phyloP scores from a whole-genome alignment of 2,329 filamentous ascomycete species.

The Salinomyces thailandicus region DNA sequence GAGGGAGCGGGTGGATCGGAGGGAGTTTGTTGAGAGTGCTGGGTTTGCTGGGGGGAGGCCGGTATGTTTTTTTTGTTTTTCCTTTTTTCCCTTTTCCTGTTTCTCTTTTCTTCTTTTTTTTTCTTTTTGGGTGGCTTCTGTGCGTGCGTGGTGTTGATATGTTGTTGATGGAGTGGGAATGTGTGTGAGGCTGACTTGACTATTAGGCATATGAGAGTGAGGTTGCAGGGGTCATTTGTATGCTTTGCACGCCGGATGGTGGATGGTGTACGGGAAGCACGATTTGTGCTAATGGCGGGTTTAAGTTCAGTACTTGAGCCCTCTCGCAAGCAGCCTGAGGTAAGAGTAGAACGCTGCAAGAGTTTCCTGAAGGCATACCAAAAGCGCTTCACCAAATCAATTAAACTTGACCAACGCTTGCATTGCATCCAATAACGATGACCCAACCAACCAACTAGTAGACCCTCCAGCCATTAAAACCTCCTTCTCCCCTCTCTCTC shows the following conservation, averaged over 20 bases:
- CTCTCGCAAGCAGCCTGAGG: too few relatives aligned
- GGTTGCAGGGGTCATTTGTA: slow-evolving; percentile 64
- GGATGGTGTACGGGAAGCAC: slow-evolving; percentile 69
- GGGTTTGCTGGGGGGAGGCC: slow-evolving; percentile 44
- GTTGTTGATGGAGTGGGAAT: too few relatives aligned
- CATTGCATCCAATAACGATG: too few relatives aligned
- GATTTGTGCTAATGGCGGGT: slow-evolving; percentile 69
- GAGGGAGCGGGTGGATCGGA: slow-evolving; percentile 50
- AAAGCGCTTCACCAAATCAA: too few relatives aligned
- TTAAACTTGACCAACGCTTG: too few relatives aligned
- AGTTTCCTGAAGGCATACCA: too few relatives aligned
- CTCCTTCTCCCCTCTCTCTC: too few relatives aligned
- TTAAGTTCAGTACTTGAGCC: slow-evolving; percentile 43
- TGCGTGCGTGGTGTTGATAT: background rate
- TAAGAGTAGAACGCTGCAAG: too few relatives aligned
- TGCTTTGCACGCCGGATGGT: slow-evolving; percentile 63
- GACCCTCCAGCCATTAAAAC: too few relatives aligned
- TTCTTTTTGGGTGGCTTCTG: background rate
- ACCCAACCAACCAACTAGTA: too few relatives aligned
- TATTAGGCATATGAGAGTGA: slow-evolving; percentile 52
- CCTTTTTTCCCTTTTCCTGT: too few relatives aligned
- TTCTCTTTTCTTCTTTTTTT: slow-evolving; percentile 16
- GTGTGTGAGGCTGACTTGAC: slow-evolving; percentile 7
- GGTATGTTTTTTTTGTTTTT: slow-evolving; percentile 13
- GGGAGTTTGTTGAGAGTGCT: slow-evolving; percentile 40